A percentile compares a stretch with the other conserved stretches of the same genome.
phyloP scores from a whole-genome alignment of 2,329 filamentous ascomycete species.

The Aspergillus sp. region DNA sequence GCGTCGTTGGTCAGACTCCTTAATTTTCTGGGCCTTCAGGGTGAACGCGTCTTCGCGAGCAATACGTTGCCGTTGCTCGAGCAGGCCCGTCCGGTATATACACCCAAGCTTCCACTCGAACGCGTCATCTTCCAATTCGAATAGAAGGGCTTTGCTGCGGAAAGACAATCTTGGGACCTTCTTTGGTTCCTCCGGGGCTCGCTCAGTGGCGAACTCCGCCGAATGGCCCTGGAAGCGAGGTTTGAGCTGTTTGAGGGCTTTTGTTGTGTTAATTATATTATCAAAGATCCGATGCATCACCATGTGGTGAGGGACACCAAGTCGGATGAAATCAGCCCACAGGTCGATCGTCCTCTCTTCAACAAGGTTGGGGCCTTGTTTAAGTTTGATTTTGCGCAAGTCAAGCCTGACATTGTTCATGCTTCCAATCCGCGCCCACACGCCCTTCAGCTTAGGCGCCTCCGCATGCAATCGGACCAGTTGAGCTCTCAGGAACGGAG shows the following conservation, averaged over 20 bases:
- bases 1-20: conserved; percentile 53
- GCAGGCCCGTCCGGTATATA: conserved; percentile 81
- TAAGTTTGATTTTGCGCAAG: conserved; percentile 66
- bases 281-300: conserved; percentile 87
- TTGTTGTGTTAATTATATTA: conserved; percentile 79
- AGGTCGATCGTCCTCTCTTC: conserved; percentile 80
- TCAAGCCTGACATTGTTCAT: conserved; percentile 75
- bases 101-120: conserved; percentile 96
- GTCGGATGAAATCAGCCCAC: conserved; percentile 71
- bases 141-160: conserved; percentile 70
- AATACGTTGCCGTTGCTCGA: conserved; percentile 83
- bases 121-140: conserved; percentile 89
- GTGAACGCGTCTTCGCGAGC: conserved; percentile 85
- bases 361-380: conserved; percentile 52
- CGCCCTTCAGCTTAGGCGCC: conserved; percentile 68
- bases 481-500: conserved; percentile 69
- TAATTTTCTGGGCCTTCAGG: conserved; percentile 76
- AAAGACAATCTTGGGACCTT: conserved; percentile 77
- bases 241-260: conserved; percentile 82
- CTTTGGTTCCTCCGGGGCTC: conserved; percentile 77
- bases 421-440: conserved; percentile 81
- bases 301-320: conserved; percentile 86
- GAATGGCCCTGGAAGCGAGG: conserved; percentile 83
- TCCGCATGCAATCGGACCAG: conserved; percentile 80
- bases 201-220: conserved; percentile 80